A percentile compares a stretch with the other conserved stretches of the same genome.
These are phyloP conservation scores for Lipomyces anomalus DNA, from an alignment of 805 yeast genomes.

Conservation along the genomic window DNA sequence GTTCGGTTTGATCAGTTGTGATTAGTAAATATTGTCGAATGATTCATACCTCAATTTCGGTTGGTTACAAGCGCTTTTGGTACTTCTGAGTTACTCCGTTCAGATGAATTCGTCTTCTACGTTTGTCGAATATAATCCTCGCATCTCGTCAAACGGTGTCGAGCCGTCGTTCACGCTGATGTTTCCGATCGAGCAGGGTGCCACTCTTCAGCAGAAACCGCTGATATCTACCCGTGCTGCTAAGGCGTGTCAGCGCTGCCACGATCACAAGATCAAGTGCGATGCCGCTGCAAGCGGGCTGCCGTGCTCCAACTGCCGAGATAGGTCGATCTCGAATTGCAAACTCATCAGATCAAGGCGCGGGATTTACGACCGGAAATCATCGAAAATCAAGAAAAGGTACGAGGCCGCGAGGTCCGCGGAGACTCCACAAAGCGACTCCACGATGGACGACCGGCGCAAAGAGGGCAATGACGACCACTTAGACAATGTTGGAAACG, in stretches of 20 bases:
- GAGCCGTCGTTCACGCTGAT: no score
- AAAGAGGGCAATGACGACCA: not conserved
- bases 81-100: no score
- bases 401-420: not conserved
- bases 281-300: constrained; percentile 10
- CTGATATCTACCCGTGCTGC: constrained; percentile 4
- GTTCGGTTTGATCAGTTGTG: no score
- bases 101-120: no score
- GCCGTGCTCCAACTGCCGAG: constrained; percentile 14
- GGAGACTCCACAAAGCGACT: not conserved
- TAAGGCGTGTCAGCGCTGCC: constrained; percentile 16
- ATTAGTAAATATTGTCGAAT: no score
- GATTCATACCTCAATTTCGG: no score
- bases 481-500: not conserved
- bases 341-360: constrained; percentile 11
- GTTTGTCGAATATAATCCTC: no score
- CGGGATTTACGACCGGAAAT: constrained; percentile 14
- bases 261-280: constrained; percentile 11
- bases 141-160: no score
- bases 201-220: constrained; percentile 48
- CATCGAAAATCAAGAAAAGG: not conserved
- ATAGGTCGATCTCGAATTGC: constrained; percentile 8
- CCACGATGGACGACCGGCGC: not conserved
- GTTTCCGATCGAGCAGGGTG: no score
- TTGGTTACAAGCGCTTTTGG: no score